phyloP scores from a whole-genome alignment of 305 asterid genomes.

The Ruellia speciosa region DNA sequence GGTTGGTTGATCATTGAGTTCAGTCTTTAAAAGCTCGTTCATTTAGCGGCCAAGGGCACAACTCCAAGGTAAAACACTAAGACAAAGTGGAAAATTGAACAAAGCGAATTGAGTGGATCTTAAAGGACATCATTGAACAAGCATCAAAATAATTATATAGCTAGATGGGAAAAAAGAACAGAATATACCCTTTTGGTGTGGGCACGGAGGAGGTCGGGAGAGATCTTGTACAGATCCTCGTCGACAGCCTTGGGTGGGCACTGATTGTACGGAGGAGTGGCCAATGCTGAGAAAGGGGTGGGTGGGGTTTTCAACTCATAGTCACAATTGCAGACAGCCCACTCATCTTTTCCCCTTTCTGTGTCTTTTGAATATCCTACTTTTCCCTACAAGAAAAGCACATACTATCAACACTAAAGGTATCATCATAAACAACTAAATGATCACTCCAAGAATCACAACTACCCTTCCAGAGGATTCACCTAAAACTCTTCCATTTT shows the following conservation, averaged over 20 bases:
- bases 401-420: background rate
- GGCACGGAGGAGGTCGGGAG: conserved; percentile 18
- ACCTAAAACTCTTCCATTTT: background rate
- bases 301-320: conserved; percentile 35
- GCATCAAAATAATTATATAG: background rate
- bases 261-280: conserved; percentile 22
- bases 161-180: background rate
- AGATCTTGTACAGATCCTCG: conserved; percentile 15
- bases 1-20: too few species aligned
- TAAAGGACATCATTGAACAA: background rate
- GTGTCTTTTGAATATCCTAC: conserved; percentile 27
- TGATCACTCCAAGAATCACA: background rate
- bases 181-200: conserved; percentile 36
- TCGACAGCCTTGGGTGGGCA: conserved; percentile 46
- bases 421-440: background rate
- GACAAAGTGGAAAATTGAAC: too few species aligned
- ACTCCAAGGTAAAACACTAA: too few species aligned
- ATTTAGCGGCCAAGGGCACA: too few species aligned
- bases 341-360: conserved; percentile 30
- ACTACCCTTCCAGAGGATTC: background rate
- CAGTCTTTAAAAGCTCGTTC: too few species aligned
- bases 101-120: too few species aligned
- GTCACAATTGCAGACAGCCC: conserved; percentile 45
- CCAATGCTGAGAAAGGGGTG: conserved; percentile 25
- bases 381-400: conserved; percentile 32